Evolutionary conservation across 2,329 filamentous ascomycete species (phyloP), one percentile per base, ranked within the genome.

Genomic region (Geosmithia flava): DNA sequence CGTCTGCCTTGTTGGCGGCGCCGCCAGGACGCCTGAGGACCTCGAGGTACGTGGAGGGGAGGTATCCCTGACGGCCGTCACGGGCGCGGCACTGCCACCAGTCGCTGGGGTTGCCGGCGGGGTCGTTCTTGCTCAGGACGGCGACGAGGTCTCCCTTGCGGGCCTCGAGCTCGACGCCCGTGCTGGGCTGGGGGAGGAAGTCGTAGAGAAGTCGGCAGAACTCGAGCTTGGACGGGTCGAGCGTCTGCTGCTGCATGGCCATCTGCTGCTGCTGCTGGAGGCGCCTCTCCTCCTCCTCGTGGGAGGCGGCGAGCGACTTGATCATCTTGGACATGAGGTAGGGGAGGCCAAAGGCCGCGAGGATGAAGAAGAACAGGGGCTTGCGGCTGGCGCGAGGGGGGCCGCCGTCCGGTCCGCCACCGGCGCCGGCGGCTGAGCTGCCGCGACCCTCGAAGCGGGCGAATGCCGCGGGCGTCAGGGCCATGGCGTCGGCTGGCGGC

Each of bases 251-350:
- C 33, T 37, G 33, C 33, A 37, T 37, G 11, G 33, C 33, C 33
- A 37, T 37, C 3, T 75, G 69, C 20, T 74, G 68, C 20, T 74
- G 68, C 52, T 74, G 61, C 51, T 72, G 66, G 45, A 73, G 71
- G 50, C 73, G 70, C 48, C 69, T 72, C 63, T 88, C 80, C 59
- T 94, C 86, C 59, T 91, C 86, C 66, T 96, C 88, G 59, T 93
- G 87, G 5, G 82, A 84, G 37, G 84, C 80, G 16, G 90, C 88
- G 40, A 98, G 75, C 1, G 87, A 76, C 60, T 81, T 83, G 63
- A 98, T 97, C 56, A 95, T 79, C 69, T 96, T 98, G 67, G 86
- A 84, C 90, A 98, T 96, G 45, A 98, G 75, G 63, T 95, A 98
- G 6, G 93, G 93, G 15, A 98, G 76, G 47, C 93, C 94, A 59